Evolutionary conservation across 2,329 filamentous ascomycete species (phyloP), one percentile per base, ranked within the genome.

Genomic region (Microsporum audouinii): DNA sequence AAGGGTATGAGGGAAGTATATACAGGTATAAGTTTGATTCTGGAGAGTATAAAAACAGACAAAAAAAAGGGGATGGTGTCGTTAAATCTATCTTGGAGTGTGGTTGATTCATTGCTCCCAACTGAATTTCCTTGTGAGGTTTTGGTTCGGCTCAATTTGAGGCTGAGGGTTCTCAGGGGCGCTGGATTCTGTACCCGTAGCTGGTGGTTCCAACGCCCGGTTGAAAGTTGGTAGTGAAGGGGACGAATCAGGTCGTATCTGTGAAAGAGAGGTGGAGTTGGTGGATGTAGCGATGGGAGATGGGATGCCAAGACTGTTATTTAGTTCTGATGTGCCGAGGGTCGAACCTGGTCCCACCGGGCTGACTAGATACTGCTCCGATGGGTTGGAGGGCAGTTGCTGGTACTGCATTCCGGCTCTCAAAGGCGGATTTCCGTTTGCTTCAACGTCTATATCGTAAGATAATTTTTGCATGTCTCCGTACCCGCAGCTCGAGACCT

Each of bases 51-150:
- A 43, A 1, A 43, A 23, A 43, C 17, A 43, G 4, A n/a, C 5
- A 6, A 43, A 43, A 14, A 6, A n/a, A 10, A 1, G 39, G 39
- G 12, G 17, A 14, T 43, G 14, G 17, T 6, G 49, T 12, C 49
- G 14, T 38, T 55, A 38, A 23, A 7, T 27, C 23, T 49, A 8
- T 0, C 12, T 49, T 33, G 8, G 49, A n/a, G 49, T 36, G n/a
- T 23, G 3, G n/a, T 2, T 47, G 31, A 14, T 7, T 60, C 38
- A 63, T 39, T 62, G 57, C 43, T 63, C 62, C 62, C 62, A 63
- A 14, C 62, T 63, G 38, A 63, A 63, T 33, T 63, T 63, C 33
- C 60, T 62, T 6, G 60, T 57, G 34, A 27, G 41, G 10, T 34
- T 12, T 31, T 31, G 59, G 39, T 33, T 47, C 27, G 38, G 41